Evolutionary conservation across 1,284 basidiomycete species (phyloP).

Genomic region (Phylloporus sp.): DNA sequence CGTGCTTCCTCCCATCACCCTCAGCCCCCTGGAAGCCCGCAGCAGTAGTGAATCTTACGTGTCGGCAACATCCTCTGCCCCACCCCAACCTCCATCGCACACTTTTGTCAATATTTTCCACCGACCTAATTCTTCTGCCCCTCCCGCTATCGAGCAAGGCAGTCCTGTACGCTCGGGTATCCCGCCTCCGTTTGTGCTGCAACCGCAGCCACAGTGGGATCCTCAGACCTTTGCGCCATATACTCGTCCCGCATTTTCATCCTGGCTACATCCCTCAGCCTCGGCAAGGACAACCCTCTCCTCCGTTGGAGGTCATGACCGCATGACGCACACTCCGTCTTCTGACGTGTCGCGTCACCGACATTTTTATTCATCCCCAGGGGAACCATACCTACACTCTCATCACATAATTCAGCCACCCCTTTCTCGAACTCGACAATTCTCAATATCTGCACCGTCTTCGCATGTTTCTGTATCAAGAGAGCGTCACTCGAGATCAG

Average conservation of each 20-base stretch:
- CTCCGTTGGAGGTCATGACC: constrained; percentile 25
- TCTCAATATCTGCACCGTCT: constrained; percentile 21
- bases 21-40: constrained; percentile 24
- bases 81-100: constrained; percentile 33
- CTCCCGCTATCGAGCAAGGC: constrained; percentile 10
- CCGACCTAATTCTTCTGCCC: constrained; percentile 14
- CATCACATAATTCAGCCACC: constrained; percentile 24
- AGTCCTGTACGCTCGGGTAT: constrained; percentile 38
- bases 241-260: constrained; percentile 45
- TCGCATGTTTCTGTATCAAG: constrained; percentile 22
- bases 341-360: constrained; percentile 19
- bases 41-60: constrained; percentile 23
- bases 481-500: constrained; percentile 26
- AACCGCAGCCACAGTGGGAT: constrained; percentile 71
- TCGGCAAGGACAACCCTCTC: constrained; percentile 28
- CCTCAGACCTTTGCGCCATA: constrained; percentile 46
- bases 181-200: constrained; percentile 71
- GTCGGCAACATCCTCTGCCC: constrained; percentile 28
- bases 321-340: constrained; percentile 16
- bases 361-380: constrained; percentile 19
- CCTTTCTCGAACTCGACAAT: constrained; percentile 24
- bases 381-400: constrained; percentile 25
- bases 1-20: constrained; percentile 37
- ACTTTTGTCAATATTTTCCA: constrained; percentile 30
- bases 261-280: constrained; percentile 46